phyloP scores from a whole-genome alignment of 805 yeast genomes.

The Naumovozyma baii region DNA sequence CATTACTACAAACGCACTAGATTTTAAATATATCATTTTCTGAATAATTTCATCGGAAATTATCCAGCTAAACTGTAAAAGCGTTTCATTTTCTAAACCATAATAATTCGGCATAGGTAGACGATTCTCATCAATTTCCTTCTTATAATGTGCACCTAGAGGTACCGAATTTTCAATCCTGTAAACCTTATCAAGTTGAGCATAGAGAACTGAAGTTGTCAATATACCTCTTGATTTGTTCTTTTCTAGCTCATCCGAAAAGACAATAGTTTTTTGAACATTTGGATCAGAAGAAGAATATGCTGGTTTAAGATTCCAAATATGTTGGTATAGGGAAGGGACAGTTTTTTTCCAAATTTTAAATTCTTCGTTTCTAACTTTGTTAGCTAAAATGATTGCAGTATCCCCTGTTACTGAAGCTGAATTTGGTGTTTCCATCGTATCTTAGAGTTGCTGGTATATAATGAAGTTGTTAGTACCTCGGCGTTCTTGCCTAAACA shows the following conservation, averaged over 20 bases:
- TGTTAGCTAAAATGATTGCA: constrained; percentile 20
- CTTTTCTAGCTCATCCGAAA: constrained; percentile 19
- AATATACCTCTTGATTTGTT: constrained; percentile 23
- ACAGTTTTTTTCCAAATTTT: constrained; percentile 77
- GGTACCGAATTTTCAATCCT: constrained; percentile 24
- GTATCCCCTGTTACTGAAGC: neutral
- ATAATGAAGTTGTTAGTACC: too few relatives aligned
- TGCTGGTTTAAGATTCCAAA: constrained; percentile 31
- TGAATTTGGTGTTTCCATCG: neutral
- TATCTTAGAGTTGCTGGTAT: neutral
- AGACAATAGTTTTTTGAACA: constrained; percentile 18
- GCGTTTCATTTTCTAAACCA: constrained; percentile 45
- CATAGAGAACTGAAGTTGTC: constrained; percentile 18
- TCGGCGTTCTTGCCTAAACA: too few relatives aligned
- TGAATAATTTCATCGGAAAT: constrained; percentile 22
- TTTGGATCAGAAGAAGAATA: constrained; percentile 18
- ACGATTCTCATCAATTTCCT: constrained; percentile 11
- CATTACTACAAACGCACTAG: constrained; percentile 24
- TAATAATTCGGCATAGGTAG: constrained; percentile 51
- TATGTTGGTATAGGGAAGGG: constrained; percentile 53
- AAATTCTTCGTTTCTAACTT: constrained; percentile 65
- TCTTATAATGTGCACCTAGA: constrained; percentile 14
- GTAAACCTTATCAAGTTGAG: constrained; percentile 23
- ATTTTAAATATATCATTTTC: constrained; percentile 15
- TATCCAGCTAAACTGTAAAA: constrained; percentile 17